phyloP scores from a whole-genome alignment of 805 yeast species.

The Pichia pseudocactophila region DNA sequence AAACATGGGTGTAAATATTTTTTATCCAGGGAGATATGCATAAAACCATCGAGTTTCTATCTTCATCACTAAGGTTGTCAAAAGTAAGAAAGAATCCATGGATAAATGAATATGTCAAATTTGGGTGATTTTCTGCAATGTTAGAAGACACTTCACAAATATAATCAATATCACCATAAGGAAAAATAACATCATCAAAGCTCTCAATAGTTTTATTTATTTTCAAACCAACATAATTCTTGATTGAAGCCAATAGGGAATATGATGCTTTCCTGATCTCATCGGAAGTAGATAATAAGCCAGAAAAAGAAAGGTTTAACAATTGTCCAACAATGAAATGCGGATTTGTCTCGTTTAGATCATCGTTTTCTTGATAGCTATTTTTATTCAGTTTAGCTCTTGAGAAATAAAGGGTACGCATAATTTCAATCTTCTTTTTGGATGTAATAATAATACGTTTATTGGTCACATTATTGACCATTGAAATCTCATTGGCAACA shows the following conservation, averaged over 20 bases:
- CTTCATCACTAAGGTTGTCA: conserved; percentile 30
- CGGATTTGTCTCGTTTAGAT: conserved; percentile 28
- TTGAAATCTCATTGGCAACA: conserved; percentile 41
- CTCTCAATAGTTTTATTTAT: conserved; percentile 48
- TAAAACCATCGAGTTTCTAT: conserved; percentile 34
- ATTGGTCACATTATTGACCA: conserved; percentile 29
- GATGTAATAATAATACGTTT: conserved; percentile 35
- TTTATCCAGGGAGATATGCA: conserved; percentile 69
- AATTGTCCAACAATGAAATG: conserved; percentile 41
- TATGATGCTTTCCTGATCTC: conserved; percentile 58
- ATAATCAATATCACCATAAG: conserved; percentile 56
- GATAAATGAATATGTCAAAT: conserved; percentile 49
- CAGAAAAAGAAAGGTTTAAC: conserved; percentile 56
- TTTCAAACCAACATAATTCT: conserved; percentile 49
- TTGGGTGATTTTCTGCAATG: conserved; percentile 50
- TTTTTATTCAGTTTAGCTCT: conserved; percentile 37
- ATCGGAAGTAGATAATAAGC: conserved; percentile 50
- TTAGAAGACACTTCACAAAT: conserved; percentile 46
- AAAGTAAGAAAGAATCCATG: conserved; percentile 43
- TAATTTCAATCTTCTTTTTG: conserved; percentile 50
- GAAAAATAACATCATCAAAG: conserved; percentile 56
- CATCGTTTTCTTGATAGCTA: conserved; percentile 23
- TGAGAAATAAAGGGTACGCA: conserved; percentile 60
- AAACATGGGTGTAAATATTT: conserved; percentile 53
- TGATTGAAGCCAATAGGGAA: conserved; percentile 50